These are phyloP conservation scores for Ilex aquifolium DNA, from an alignment of 257 asterid species.

Conservation along the genomic window DNA sequence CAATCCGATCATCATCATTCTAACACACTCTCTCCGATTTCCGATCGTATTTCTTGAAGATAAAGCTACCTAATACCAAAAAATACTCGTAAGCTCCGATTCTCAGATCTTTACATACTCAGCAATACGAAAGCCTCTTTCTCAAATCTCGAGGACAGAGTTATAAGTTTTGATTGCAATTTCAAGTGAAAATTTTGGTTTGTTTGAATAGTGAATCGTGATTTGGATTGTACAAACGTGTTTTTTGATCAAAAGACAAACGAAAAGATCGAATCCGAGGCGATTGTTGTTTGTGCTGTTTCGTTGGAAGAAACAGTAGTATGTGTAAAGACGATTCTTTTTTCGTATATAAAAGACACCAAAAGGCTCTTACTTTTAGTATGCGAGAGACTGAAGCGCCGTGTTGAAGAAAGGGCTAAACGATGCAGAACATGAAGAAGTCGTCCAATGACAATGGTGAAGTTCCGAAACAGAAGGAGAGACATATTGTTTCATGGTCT, in stretches of 20 bases:
- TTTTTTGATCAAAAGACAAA: neutral
- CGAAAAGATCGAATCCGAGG: slow-evolving; percentile 61
- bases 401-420: slow-evolving; percentile 20
- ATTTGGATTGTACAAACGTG: too few species aligned
- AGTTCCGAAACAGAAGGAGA: slow-evolving; percentile 66
- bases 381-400: slow-evolving; percentile 51
- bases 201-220: too few species aligned
- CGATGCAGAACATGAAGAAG: slow-evolving; percentile 64
- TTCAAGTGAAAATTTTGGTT: slow-evolving; percentile 16
- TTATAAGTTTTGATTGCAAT: neutral
- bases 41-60: too few species aligned
- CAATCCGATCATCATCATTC: neutral
- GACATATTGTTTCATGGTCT: slow-evolving; percentile 99
- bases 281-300: slow-evolving; percentile 29
- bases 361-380: slow-evolving; percentile 49
- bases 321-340: slow-evolving; percentile 28
- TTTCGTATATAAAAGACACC: slow-evolving; percentile 24
- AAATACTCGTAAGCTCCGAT: too few species aligned
- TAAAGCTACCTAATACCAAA: too few species aligned
- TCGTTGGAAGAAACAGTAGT: slow-evolving; percentile 46
- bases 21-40: neutral
- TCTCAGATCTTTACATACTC: neutral
- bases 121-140: slow-evolving; percentile 7
- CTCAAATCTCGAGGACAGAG: slow-evolving; percentile 56
- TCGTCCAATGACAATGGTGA: slow-evolving; percentile 31